Evolutionary conservation across 139 green algal species (phyloP).

Genomic region (Tetratostichococcus sp.): DNA sequence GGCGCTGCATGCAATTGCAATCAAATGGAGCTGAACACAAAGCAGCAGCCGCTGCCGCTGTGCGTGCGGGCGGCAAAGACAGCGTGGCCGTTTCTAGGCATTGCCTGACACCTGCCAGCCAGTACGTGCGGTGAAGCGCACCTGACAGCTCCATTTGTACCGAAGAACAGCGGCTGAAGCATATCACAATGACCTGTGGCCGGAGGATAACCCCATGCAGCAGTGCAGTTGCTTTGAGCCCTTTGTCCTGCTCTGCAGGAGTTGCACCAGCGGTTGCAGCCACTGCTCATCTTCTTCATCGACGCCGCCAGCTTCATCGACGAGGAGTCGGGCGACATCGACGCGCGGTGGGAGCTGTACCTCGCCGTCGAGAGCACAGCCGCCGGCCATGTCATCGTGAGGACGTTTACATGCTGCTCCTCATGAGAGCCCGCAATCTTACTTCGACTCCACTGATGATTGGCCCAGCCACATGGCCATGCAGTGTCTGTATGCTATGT

Average conservation of each 20-base stretch:
- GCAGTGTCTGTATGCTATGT: too few relatives aligned
- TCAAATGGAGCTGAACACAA: background rate
- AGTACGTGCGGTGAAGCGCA: slow-evolving; percentile 3
- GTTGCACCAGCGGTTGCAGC: slow-evolving; percentile 71
- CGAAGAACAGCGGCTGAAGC: too few relatives aligned
- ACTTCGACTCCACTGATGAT: too few relatives aligned
- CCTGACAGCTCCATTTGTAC: too few relatives aligned
- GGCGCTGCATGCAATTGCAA: background rate
- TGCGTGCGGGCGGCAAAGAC: background rate
- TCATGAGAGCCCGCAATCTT: too few relatives aligned
- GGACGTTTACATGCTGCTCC: too few relatives aligned
- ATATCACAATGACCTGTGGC: too few relatives aligned
- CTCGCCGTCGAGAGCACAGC: slow-evolving; percentile 34
- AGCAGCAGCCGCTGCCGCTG: background rate
- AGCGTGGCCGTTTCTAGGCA: slow-evolving; percentile 11
- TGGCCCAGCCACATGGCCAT: too few relatives aligned
- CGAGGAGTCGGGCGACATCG: slow-evolving; percentile 16
- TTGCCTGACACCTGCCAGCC: slow-evolving; percentile 17
- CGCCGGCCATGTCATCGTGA: background rate
- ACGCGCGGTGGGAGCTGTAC: slow-evolving; percentile 74
- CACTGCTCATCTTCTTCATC: slow-evolving; percentile 82
- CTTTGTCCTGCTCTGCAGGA: too few relatives aligned
- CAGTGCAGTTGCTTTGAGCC: too few relatives aligned
- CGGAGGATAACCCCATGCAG: too few relatives aligned
- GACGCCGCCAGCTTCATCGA: slow-evolving; percentile 78